Evolutionary conservation across 108 stramenopile genomes (phyloP).

Genomic region (Chaetoceros tenuissimus): DNA sequence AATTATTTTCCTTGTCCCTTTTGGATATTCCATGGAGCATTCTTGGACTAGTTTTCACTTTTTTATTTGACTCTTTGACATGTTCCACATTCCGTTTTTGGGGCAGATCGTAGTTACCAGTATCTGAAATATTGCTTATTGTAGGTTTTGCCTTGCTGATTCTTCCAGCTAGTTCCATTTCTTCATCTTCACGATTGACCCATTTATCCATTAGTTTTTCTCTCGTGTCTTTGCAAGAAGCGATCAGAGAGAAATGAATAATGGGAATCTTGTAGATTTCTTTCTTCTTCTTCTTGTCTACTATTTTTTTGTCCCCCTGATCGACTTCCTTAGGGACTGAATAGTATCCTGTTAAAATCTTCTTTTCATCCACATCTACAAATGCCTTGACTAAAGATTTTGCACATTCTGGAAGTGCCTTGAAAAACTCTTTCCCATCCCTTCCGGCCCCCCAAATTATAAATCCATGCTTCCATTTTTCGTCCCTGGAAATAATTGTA

Average conservation of each 20-base stretch:
- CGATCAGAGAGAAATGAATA: slow-evolving; percentile 71
- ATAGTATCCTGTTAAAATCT: slow-evolving; percentile 49
- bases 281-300: too few relatives aligned
- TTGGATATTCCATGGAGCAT: too few relatives aligned
- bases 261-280: slow-evolving; percentile 74
- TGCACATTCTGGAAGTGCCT: slow-evolving; percentile 43
- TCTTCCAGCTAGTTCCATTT: slow-evolving; percentile 30
- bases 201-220: slow-evolving; percentile 13
- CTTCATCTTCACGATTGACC: slow-evolving; percentile 4
- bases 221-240: slow-evolving; percentile 13
- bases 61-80: too few relatives aligned
- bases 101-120: too few relatives aligned
- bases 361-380: slow-evolving; percentile 80
- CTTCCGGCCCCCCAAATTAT: slow-evolving; percentile 83
- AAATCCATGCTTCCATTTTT: slow-evolving; percentile 34
- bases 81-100: too few relatives aligned
- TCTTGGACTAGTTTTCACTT: too few relatives aligned
- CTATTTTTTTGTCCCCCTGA: too few relatives aligned
- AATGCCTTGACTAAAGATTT: slow-evolving; percentile 56
- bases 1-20: background rate
- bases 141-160: slow-evolving; percentile 40
- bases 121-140: background rate
- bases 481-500: slow-evolving; percentile 24
- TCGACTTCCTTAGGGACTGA: slow-evolving; percentile 40
- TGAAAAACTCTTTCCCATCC: slow-evolving; percentile 86